A percentile compares a stretch with the other conserved stretches of the same genome.
phyloP scores from a whole-genome alignment of 495 filamentous ascomycete genomes.

The Pyrenopolyporus hunteri region DNA sequence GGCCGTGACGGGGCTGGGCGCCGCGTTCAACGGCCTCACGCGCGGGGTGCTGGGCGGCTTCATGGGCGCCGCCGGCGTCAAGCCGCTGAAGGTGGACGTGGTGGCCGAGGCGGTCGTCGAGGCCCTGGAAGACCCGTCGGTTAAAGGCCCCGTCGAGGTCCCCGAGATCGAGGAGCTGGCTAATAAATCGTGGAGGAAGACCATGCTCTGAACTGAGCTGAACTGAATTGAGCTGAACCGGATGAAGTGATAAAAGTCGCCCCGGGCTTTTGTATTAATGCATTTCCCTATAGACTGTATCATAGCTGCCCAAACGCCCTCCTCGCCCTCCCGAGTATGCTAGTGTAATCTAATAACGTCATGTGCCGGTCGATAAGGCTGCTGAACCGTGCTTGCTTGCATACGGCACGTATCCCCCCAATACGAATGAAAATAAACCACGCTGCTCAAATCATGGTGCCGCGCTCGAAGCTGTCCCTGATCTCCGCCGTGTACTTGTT shows the following conservation, averaged over 20 bases:
- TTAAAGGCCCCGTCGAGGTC: slow-evolving; percentile 72
- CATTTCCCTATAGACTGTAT: slow-evolving; percentile 40
- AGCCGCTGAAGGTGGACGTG: slow-evolving; percentile 82
- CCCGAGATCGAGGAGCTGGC: slow-evolving; percentile 75
- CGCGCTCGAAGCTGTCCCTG: slow-evolving; percentile 95
- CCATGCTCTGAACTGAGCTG: slow-evolving; percentile 73
- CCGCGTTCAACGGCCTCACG: slow-evolving; percentile 72
- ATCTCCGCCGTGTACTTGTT: slow-evolving; percentile 99
- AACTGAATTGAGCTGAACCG: not conserved
- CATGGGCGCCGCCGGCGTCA: slow-evolving; percentile 79
- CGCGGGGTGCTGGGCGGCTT: slow-evolving; percentile 75
- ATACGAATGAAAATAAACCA: slow-evolving; percentile 10
- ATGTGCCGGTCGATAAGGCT: slow-evolving; percentile 9
- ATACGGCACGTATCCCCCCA: slow-evolving; percentile 1
- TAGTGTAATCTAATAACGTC: slow-evolving; percentile 31
- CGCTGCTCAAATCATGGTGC: slow-evolving; percentile 75
- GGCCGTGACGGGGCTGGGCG: slow-evolving; percentile 68
- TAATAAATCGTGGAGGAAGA: slow-evolving; percentile 77
- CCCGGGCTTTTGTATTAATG: slow-evolving; percentile 32
- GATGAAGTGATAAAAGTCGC: too few species aligned
- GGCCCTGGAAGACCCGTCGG: slow-evolving; percentile 70
- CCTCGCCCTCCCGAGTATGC: slow-evolving; percentile 4
- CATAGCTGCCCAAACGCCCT: slow-evolving; percentile 30
- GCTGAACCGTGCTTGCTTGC: slow-evolving; percentile 3
- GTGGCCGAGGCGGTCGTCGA: slow-evolving; percentile 87